These are phyloP conservation scores for Crucibulum laeve DNA, from an alignment of 768 basidiomycete species.

Conservation along the genomic window DNA sequence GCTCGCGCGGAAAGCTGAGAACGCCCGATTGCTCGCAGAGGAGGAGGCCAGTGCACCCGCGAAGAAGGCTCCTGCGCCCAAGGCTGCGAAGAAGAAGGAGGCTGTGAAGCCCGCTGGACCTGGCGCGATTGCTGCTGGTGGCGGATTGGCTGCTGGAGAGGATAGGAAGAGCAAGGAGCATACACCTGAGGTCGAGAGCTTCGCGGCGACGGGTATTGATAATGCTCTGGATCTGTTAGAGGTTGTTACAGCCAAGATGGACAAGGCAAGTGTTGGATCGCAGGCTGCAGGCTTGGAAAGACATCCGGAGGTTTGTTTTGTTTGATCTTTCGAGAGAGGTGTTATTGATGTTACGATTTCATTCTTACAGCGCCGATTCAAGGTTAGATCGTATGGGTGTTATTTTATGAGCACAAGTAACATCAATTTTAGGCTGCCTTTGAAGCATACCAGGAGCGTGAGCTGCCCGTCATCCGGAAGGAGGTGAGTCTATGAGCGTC, in stretches of 20 bases:
- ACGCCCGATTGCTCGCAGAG: constrained; percentile 79
- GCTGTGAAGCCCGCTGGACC: constrained; percentile 66
- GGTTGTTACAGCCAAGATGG: constrained; percentile 87
- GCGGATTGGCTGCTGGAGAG: constrained; percentile 29
- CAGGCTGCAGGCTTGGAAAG: constrained; percentile 84
- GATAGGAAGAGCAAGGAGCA: constrained; percentile 19
- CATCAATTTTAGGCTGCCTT: constrained; percentile 61
- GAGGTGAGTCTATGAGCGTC: too few species aligned
- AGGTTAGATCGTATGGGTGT: constrained; percentile 38
- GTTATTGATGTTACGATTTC: constrained; percentile 9
- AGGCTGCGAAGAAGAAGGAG: constrained; percentile 37
- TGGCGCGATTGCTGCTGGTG: constrained; percentile 81
- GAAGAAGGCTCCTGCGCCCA: constrained; percentile 50
- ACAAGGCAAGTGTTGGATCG: constrained; percentile 86
- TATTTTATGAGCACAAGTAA: constrained; percentile 3
- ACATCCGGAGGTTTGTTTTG: constrained; percentile 78
- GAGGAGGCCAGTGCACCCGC: constrained; percentile 65
- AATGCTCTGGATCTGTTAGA: constrained; percentile 86
- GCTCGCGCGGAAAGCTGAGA: constrained; percentile 82
- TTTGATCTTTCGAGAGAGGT: constrained; percentile 1
- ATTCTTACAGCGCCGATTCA: constrained; percentile 72
- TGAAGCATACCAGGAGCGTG: constrained; percentile 85
- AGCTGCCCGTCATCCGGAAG: constrained; percentile 70
- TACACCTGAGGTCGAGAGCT: constrained; percentile 55
- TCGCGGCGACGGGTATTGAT: constrained; percentile 83